phyloP scores from a whole-genome alignment of 306 rosid genomes.

The Parietaria judaica region DNA sequence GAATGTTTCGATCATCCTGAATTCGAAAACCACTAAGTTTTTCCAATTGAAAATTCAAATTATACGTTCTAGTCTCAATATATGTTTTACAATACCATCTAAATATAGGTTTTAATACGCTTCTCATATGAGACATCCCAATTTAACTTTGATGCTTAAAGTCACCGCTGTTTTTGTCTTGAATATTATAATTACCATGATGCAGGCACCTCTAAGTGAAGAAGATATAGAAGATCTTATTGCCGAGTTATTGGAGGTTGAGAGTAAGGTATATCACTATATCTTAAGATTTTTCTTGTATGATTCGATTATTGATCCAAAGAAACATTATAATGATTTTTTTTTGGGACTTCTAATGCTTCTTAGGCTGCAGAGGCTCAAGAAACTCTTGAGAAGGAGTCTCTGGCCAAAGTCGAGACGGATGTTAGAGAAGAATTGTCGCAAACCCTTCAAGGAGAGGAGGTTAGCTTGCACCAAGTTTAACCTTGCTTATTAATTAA shows the following conservation, averaged over 20 bases:
- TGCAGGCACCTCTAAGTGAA: constrained; percentile 80
- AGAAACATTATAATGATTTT: background rate
- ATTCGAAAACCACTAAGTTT: too few relatives aligned
- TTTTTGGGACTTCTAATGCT: constrained; percentile 30
- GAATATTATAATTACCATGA: constrained; percentile 2
- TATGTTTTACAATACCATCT: background rate
- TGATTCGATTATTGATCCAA: background rate
- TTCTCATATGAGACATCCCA: background rate
- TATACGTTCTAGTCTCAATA: too few relatives aligned
- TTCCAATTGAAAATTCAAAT: too few relatives aligned
- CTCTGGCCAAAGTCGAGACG: constrained; percentile 77
- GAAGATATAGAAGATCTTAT: constrained; percentile 70
- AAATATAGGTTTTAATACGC: background rate
- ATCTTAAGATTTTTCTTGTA: constrained; percentile 6
- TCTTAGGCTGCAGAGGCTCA: constrained; percentile 99
- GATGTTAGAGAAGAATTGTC: constrained; percentile 87
- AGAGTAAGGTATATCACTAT: constrained; percentile 89
- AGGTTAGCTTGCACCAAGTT: constrained; percentile 51
- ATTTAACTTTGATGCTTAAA: background rate
- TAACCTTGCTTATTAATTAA: background rate
- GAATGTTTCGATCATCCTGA: too few relatives aligned
- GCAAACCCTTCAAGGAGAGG: constrained; percentile 55
- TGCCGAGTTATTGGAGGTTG: constrained; percentile 80
- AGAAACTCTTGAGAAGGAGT: constrained; percentile 95
- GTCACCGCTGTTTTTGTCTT: too few relatives aligned